Base-by-base conservation (phyloP, 805 yeast genomes). In the Starmerella floricola region DNA sequence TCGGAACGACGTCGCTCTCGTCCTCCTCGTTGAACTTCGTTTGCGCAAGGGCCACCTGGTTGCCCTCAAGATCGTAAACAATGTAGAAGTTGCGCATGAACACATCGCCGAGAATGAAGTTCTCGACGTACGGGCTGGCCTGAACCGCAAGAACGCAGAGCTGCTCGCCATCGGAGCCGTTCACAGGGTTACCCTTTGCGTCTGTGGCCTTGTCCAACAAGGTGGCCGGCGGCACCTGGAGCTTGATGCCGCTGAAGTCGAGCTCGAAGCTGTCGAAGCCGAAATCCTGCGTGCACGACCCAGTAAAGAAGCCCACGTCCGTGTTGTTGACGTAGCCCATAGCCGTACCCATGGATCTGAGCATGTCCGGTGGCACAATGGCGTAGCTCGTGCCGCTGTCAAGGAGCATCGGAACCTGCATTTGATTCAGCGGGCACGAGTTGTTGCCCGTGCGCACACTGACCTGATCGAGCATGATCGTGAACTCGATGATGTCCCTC, bases 1-100 rank as follows among this genome's bases (percentile, higher is more conserved):
- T 49, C 2, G 39, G 42, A 33, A 49, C 55, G 15, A 53, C 32
- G 36, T 59, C 36, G 12, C 59, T 16, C 30, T 44, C 49, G 21
- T 34, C 42, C 23, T 52, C 41, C 11, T 39, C 48, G 47, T 59
- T 54, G 47, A 40, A 51, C 29, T 48, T 53, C 33, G 72, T 66
- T 47, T 70, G 74, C 10, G 79, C 85, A 38, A 81, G 49, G 1
- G 78, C 74, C 28, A 80, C 63, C 55, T 72, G 66, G 38, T 58
- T 57, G 49, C 68, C 68, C 27, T 77, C 83, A 36, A 78, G 62
- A 56, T 82, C 82, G 57, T 71, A 78, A 16, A 78, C 85, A 23
- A 73, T 68, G 55, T 81, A 81, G 11, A 78, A 77, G 35, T 71
- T 68, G 46, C 82, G 67, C 49, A 81, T 59, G 54, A 81, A 71